Evolutionary conservation across 148 eudicot species (phyloP).

Genomic region (Chenopodium album): DNA sequence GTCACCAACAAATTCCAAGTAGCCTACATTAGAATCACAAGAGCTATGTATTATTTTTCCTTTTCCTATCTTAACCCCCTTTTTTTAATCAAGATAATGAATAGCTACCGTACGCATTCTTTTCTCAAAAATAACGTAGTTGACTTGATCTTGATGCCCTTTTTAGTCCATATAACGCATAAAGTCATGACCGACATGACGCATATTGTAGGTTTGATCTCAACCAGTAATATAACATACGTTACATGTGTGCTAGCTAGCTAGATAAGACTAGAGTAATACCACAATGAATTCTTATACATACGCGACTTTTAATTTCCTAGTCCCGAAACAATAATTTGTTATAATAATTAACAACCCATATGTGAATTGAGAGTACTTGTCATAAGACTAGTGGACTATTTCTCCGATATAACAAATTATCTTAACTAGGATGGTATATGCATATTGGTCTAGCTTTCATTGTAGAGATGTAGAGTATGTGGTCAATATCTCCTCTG

Average conservation of each 20-base stretch:
- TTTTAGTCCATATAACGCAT: neutral
- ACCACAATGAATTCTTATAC: neutral
- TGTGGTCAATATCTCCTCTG: no score
- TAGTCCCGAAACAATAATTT: neutral
- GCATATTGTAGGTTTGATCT: neutral
- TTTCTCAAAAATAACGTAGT: slow-evolving; percentile 10
- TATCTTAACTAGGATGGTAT: no score
- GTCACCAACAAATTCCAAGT: neutral
- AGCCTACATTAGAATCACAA: slow-evolving; percentile 4
- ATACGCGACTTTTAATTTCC: neutral
- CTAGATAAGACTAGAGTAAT: neutral
- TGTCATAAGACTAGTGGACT: no score
- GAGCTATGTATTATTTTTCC: neutral
- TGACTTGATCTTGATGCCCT: slow-evolving; percentile 10
- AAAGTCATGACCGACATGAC: neutral
- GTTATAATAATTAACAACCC: no score
- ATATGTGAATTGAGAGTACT: no score
- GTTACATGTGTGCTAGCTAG: neutral
- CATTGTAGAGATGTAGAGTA: no score
- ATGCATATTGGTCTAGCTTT: no score
- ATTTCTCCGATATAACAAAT: no score
- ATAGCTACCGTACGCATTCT: slow-evolving; percentile 1
- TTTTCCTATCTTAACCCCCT: neutral
- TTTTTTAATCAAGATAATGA: neutral
- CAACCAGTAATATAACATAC: neutral